Conservation (phyloP, 768 basidiomycete species). For the Leccinellum rugosiceps region DNA sequence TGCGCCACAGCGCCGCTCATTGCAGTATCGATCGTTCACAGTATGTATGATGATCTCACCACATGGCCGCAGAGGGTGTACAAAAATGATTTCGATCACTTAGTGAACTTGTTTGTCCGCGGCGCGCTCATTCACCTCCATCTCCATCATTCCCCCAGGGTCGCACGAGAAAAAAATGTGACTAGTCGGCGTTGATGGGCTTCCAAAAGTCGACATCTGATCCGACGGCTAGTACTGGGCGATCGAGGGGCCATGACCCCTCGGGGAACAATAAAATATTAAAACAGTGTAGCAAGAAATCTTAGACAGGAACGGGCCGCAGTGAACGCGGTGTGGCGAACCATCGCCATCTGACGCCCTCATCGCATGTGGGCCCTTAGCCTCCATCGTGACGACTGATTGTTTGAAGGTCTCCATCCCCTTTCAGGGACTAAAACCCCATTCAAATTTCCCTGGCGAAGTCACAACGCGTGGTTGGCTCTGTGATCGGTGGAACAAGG, state of each 20-base stretch:
- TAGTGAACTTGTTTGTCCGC: slow-evolving; percentile 3
- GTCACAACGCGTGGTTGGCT: slow-evolving; percentile 9
- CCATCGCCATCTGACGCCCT: background rate
- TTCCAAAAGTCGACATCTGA: slow-evolving; percentile 1
- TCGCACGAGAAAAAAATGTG: background rate
- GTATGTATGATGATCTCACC: background rate
- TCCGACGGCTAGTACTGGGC: slow-evolving; percentile 7
- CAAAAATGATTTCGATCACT: background rate
- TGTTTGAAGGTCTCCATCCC: background rate
- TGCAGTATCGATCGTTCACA: background rate
- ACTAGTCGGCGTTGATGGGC: background rate
- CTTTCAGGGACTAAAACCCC: slow-evolving; percentile 13
- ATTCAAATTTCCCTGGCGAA: slow-evolving; percentile 14
- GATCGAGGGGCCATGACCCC: slow-evolving; percentile 6
- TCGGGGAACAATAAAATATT: background rate
- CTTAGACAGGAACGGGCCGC: background rate
- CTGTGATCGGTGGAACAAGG: slow-evolving; percentile 15
- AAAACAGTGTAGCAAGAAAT: background rate
- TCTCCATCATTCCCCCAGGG: background rate
- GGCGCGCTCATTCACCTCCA: slow-evolving; percentile 8
- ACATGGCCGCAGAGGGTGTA: background rate
- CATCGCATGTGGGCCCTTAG: slow-evolving; percentile 2
- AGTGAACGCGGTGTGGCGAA: slow-evolving; percentile 5
- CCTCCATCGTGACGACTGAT: background rate
- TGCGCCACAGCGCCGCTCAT: slow-evolving; percentile 9